phyloP scores from a whole-genome alignment of 495 filamentous ascomycete species.

The Penicillium canariense region DNA sequence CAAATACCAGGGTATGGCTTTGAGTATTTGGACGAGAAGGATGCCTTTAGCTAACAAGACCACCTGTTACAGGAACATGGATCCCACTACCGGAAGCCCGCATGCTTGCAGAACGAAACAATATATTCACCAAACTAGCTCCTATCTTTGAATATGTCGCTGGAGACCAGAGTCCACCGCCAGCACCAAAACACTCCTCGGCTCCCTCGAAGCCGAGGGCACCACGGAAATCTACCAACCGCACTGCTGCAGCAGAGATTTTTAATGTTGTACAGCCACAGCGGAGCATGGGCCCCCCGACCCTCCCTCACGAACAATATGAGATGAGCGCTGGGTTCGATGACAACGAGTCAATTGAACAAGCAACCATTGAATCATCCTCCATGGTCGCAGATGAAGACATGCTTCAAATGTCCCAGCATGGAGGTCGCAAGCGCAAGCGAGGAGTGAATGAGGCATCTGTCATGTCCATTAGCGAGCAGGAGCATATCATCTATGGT shows the following conservation, averaged over 20 bases:
- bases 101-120: conserved; percentile 78
- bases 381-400: conserved; percentile 83
- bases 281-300: conserved; percentile 44
- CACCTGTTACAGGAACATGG: conserved; percentile 74
- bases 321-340: conserved; percentile 58
- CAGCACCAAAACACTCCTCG: conserved; percentile 84
- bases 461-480: conserved; percentile 65
- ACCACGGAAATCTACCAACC: conserved; percentile 48
- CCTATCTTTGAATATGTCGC: conserved; percentile 89
- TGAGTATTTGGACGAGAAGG: background rate
- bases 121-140: conserved; percentile 73
- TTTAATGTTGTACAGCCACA: conserved; percentile 42
- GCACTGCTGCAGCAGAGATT: conserved; percentile 33
- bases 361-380: conserved; percentile 72
- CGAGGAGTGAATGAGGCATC: conserved; percentile 56
- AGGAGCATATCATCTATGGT: conserved; percentile 82
- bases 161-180: conserved; percentile 83
- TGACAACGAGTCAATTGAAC: conserved; percentile 80
- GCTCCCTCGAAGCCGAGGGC: conserved; percentile 66
- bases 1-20: conserved; percentile 81
- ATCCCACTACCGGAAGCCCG: conserved; percentile 82
- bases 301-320: conserved; percentile 54
- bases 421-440: conserved; percentile 73
- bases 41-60: conserved; percentile 14
- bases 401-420: conserved; percentile 63